Base-by-base conservation (phyloP, 2,329 filamentous ascomycete genomes). In the Arachnopeziza araneosa region DNA sequence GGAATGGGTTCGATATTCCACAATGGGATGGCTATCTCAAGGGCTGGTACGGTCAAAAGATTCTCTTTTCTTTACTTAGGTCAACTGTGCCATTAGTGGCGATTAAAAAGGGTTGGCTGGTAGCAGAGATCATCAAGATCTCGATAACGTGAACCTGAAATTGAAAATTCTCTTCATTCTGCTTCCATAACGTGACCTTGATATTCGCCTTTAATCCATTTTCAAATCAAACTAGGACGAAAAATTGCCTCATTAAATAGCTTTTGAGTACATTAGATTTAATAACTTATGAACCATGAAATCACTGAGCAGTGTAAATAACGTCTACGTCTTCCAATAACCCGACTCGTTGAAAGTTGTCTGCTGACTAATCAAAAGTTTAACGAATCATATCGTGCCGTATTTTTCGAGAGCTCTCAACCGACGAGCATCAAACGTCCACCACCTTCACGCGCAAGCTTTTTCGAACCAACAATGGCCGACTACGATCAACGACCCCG, bases 401-500 rank as follows among this genome's bases (percentile, higher is more conserved):
- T 44, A 44, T 44, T 44, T 61, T 59, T 62, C 57, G 23, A 32
- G 44, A 56, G 44, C 55, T 48, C 56, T 49, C 23, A 17, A 60
- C 56, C 26, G 54, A 54, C 36, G 5, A 44, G 36, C 36, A 44
- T 44, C 36, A 44, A 44, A 44, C 36, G 6, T 44, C 36, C 56
- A 58, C 36, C 56, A 58, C 54, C 54, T 63, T 44, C 36, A 44
- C 36, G 36, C 36, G 36, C 36, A 44, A 44, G 36, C 36, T 44
- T 44, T 44, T 44, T 12, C 36, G 17, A 44, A 44, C 4, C 36
- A 44, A 44, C 17, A 50, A 82, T 84, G 81, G 78, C 79, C 58
- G 81, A 84, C 63, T 78, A 80, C 68, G 80, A 83, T 64, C 75
- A 68, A 50, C 66, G 72, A 65, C 67, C 67, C 22, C 66, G 71